These are phyloP conservation scores for Phyllachora maydis DNA, from an alignment of 2,329 filamentous ascomycete genomes.

Conservation along the genomic window DNA sequence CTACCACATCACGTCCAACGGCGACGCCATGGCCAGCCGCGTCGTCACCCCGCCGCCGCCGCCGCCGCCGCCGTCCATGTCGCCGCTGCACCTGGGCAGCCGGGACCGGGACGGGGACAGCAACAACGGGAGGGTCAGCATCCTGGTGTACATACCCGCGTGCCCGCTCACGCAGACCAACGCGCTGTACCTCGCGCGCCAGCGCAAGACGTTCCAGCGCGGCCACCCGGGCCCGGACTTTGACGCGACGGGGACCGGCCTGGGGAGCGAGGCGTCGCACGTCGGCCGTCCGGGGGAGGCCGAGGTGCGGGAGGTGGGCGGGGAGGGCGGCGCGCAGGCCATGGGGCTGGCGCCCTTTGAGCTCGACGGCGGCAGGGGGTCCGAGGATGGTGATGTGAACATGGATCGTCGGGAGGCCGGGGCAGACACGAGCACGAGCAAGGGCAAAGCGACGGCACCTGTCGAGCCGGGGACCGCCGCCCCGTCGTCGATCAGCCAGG, in stretches of 20 bases:
- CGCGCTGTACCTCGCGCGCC: conserved; percentile 32
- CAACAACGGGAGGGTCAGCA: too few species aligned
- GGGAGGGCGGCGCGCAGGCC: conserved; percentile 27
- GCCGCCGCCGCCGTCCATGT: conserved; percentile 2
- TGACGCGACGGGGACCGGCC: conserved; percentile 26
- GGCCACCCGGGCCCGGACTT: conserved; percentile 29
- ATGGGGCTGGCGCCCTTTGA: conserved; percentile 36
- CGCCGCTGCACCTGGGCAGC: too few species aligned
- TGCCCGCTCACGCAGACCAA: conserved; percentile 35
- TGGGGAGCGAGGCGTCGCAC: conserved; percentile 29
- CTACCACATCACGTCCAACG: conserved; percentile 32
- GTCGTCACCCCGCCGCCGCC: conserved; percentile 12
- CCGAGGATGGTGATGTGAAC: conserved; percentile 8
- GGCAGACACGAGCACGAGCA: conserved; percentile 4
- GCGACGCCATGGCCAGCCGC: conserved; percentile 13
- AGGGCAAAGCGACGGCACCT: conserved; percentile 4
- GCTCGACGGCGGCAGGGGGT: too few species aligned
- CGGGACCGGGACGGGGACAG: too few species aligned
- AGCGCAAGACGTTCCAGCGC: conserved; percentile 33
- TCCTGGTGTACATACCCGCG: conserved; percentile 33
- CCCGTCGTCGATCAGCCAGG: conserved; percentile 10
- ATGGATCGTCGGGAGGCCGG: conserved; percentile 7
- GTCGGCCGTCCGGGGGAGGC: conserved; percentile 24
- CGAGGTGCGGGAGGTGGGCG: conserved; percentile 28
- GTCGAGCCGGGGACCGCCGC: conserved; percentile 1